Percentiles rank a stretch among this genome's conserved stretches.
Evolutionary conservation across 768 basidiomycete genomes (phyloP).

Genomic region (Macrolepiota fuliginosa): DNA sequence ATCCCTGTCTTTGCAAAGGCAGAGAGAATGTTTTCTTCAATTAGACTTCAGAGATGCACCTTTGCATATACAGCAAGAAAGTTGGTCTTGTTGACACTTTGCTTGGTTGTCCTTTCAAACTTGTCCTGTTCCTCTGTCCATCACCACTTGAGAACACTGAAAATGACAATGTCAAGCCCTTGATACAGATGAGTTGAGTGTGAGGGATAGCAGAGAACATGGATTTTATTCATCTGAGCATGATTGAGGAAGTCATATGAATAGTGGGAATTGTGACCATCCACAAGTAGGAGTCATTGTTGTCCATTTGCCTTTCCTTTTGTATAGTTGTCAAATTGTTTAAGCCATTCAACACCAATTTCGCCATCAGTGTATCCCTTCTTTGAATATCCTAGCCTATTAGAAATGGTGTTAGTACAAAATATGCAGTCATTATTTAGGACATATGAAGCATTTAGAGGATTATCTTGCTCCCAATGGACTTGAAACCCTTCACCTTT

Average conservation of each 20-base stretch:
- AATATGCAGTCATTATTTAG: no score
- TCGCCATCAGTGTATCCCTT: conserved; percentile 35
- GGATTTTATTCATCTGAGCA: conserved; percentile 23
- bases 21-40: conserved; percentile 19
- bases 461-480: not conserved
- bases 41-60: no score
- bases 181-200: conserved; percentile 39
- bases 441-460: no score
- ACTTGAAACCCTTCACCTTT: conserved; percentile 27
- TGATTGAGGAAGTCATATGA: no score
- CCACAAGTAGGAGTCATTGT: no score
- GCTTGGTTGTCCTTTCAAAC: no score
- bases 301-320: no score
- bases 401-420: not conserved
- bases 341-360: conserved; percentile 33
- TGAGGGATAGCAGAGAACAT: conserved; percentile 39
- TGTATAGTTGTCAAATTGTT: conserved; percentile 25
- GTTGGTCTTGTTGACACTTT: no score
- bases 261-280: no score
- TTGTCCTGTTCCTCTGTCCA: not conserved
- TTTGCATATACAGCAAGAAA: no score
- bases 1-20: conserved; percentile 34
- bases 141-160: not conserved
- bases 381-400: conserved; percentile 22
- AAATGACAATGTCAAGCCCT: conserved; percentile 31